A percentile compares a stretch with the other conserved stretches of the same genome.
phyloP scores from a whole-genome alignment of 116 monocot genomes.

The Cymodocea nodosa region DNA sequence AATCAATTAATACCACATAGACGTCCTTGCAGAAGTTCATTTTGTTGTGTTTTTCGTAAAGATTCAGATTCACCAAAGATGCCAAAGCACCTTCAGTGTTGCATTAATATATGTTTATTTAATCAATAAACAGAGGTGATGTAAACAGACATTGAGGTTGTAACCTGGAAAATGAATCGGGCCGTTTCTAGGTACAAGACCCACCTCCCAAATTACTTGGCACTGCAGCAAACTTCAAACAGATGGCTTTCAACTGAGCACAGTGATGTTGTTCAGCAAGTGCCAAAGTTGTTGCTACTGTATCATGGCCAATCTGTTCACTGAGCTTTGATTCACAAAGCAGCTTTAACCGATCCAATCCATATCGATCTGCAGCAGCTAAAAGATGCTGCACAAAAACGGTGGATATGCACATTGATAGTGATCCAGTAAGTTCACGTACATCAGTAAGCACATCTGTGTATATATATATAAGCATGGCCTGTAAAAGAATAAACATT shows the following conservation, averaged over 20 bases:
- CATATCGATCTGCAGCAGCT: constrained; percentile 59
- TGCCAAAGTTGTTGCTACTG: constrained; percentile 45
- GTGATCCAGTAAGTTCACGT: constrained; percentile 26
- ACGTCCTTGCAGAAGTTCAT: not conserved
- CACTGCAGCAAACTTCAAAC: constrained; percentile 34
- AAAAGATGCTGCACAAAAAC: constrained; percentile 45
- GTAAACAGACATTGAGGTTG: constrained; percentile 4
- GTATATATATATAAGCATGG: constrained; percentile 52
- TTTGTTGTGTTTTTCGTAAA: not conserved
- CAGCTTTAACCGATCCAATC: constrained; percentile 36
- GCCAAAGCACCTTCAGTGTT: not conserved
- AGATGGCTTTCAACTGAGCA: constrained; percentile 28
- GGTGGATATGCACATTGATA: constrained; percentile 33
- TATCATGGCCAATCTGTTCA: constrained; percentile 32
- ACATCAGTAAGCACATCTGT: constrained; percentile 42
- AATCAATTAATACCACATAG: too few species aligned
- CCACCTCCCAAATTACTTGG: constrained; percentile 49
- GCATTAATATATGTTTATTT: not conserved
- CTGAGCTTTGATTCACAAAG: constrained; percentile 49
- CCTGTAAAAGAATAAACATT: constrained; percentile 18
- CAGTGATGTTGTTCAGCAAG: constrained; percentile 59
- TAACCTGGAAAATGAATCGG: constrained; percentile 11
- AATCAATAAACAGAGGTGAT: not conserved
- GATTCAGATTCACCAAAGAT: not conserved
- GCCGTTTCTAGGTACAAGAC: constrained; percentile 11